Evolutionary conservation across 2,329 filamentous ascomycete genomes (phyloP).

Genomic region (Colletotrichum plurivorum): DNA sequence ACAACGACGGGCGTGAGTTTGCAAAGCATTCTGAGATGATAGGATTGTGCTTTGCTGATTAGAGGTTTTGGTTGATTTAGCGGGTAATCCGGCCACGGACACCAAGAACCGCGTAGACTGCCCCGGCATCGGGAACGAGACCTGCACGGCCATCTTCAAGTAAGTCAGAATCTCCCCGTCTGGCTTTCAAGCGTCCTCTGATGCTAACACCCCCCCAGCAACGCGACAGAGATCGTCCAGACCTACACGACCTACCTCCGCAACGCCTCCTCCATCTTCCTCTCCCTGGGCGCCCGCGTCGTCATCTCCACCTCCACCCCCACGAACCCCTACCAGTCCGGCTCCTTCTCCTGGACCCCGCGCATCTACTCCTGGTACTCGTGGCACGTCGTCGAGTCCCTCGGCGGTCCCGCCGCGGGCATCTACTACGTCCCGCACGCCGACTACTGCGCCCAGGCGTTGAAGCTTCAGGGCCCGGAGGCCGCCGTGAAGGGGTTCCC

Average conservation of each 20-base stretch:
- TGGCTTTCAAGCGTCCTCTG: no score
- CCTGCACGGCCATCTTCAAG: slow-evolving; percentile 64
- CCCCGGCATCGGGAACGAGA: slow-evolving; percentile 66
- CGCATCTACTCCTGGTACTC: slow-evolving; percentile 70
- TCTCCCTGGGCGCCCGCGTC: slow-evolving; percentile 71
- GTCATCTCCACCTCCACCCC: slow-evolving; percentile 70
- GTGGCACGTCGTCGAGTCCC: slow-evolving; percentile 42
- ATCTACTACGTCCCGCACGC: slow-evolving; percentile 73
- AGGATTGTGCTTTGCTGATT: background rate
- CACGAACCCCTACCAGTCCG: slow-evolving; percentile 72
- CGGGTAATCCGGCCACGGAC: slow-evolving; percentile 46
- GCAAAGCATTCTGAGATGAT: rapidly evolving
- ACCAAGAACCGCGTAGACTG: slow-evolving; percentile 74
- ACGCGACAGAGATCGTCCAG: slow-evolving; percentile 64
- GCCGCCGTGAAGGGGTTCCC: slow-evolving; percentile 70
- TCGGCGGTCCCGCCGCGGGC: slow-evolving; percentile 53
- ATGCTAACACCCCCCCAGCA: slow-evolving; percentile 3
- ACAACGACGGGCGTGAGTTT: slow-evolving; percentile 75
- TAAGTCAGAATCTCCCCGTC: background rate
- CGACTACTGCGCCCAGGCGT: slow-evolving; percentile 67
- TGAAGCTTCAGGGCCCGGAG: slow-evolving; percentile 61
- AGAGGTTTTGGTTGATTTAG: background rate
- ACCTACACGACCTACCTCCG: slow-evolving; percentile 74
- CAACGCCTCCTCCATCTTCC: slow-evolving; percentile 67
- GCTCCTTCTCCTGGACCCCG: slow-evolving; percentile 62